Base-by-base conservation (phyloP, 148 eudicot genomes). In the Agrostemma githago region DNA sequence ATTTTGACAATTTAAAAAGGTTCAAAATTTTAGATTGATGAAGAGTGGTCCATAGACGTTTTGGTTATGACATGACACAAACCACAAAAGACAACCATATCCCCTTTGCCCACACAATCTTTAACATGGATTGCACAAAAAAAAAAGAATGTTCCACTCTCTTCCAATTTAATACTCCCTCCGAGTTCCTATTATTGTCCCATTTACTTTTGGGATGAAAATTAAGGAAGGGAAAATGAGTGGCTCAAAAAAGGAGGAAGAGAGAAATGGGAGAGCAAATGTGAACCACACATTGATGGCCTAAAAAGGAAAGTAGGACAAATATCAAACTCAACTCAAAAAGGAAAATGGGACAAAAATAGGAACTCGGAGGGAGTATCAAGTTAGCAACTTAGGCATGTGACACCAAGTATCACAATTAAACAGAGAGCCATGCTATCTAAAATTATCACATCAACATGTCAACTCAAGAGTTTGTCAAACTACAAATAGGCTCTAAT, bases 401-500 rank as follows among this genome's bases (percentile, higher is more conserved):
- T 68, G 39, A 40, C 14, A 2, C 8, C 11, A 42, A 61, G 17
- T 20, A 3, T 8, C 11, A 42, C 62, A 17, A 66, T 3, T 44
- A 58, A n/a, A n/a, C 66, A 40, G 4, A 68, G 21, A 68, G 54
- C 38, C 10, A 42, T 41, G 41, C 41, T n/a, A 6, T 9, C 38
- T 53, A 39, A 64, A 64, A 64, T 37, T 17, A 64, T 67, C 19
- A 67, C 37, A 75, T 17, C 8, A 62, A 41, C 17, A 71, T 62
- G 62, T 39, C 12, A 53, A 8, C 40, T 5, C 26, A 66, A 59
- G 66, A 78, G 41, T 43, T 7, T 56, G 8, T 17, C 34, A 56
- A 48, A 51, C 37, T 37, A 39, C 6, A 20, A 61, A 40, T 26
- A 14, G 12, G 26, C 34, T 15, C 53, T 43, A 15, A 6, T 65